Evolutionary conservation across 495 filamentous ascomycete species (phyloP), one percentile per base, ranked within the genome.

Genomic region (Aspergillus saccharolyticus): DNA sequence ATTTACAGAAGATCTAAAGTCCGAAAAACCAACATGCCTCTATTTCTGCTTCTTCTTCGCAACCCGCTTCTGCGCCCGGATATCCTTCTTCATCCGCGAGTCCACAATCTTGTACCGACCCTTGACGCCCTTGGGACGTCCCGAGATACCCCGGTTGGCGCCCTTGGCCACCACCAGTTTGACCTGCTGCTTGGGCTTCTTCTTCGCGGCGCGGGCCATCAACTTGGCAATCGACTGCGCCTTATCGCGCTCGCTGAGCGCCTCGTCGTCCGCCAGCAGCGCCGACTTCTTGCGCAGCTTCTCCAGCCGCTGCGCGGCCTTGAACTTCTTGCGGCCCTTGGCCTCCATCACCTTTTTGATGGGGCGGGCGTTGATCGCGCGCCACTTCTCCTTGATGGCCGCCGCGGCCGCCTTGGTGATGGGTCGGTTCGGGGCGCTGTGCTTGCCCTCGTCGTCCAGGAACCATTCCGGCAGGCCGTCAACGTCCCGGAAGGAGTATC

Each of bases 301-400:
- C 82, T 97, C 95, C 44, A 99, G 72, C 55, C 81, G 79, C 75
- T 93, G 88, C 0, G 89, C 91, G 19, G 91, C 88, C 81, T 94
- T 95, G 70, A 96, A 88, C 80, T 96, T 97, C 83, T 97, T 97
- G 44, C 94, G 80, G 28, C 90, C 92, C 73, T 92, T 90, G 20
- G 94, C 94, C 71, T 99, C 94, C 62, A 89, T 85, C 18, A 99
- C 94, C 78, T 99, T 99, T 85, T 99, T 99, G 83, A 97, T 97
- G 0, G 94, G 94, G 39, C 94, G 85, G 14, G 93, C 94, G 69
- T 99, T 99, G 59, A 96, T 83, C 2, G 95, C 91, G 5, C 92
- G 88, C 66, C 87, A 70, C 78, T 97, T 97, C 64, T 96, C 94
- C 71, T 91, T 90, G 77, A 97, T 96, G n/a, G 94, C 94, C 20